These are phyloP conservation scores for Lentinula sp. DNA, from an alignment of 768 basidiomycete genomes.

Conservation along the genomic window DNA sequence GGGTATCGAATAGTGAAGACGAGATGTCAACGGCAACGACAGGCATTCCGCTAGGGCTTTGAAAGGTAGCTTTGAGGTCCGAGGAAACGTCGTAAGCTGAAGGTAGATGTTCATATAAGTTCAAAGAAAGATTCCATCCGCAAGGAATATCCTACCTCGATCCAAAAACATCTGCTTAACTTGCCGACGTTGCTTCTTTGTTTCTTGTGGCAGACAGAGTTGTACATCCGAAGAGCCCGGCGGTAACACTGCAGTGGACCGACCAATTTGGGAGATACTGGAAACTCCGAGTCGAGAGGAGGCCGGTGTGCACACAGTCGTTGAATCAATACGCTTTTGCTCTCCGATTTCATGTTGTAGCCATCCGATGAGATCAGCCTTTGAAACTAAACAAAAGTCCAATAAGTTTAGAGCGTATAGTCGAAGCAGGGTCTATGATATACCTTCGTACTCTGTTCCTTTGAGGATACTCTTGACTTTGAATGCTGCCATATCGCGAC, in stretches of 20 bases:
- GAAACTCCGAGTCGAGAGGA: conserved; percentile 32
- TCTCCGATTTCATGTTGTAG: conserved; percentile 74
- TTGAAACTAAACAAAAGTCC: conserved; percentile 26
- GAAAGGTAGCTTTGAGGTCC: conserved; percentile 53
- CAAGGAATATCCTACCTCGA: conserved; percentile 38
- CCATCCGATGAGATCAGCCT: conserved; percentile 69
- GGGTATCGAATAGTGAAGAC: conserved; percentile 50
- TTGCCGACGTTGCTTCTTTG: conserved; percentile 69
- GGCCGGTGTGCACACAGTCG: conserved; percentile 51
- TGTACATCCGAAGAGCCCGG: conserved; percentile 42
- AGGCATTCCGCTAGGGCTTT: conserved; percentile 45
- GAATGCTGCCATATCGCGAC: conserved; percentile 62
- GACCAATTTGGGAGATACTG: conserved; percentile 29
- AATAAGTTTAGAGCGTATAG: conserved; percentile 4
- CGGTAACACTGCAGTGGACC: background rate
- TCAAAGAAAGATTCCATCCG: background rate
- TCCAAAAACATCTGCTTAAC: conserved; percentile 66
- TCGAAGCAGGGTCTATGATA: conserved; percentile 12
- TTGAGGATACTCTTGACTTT: conserved; percentile 80
- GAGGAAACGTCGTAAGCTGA: conserved; percentile 59
- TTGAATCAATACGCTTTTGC: conserved; percentile 67
- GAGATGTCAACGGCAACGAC: conserved; percentile 71
- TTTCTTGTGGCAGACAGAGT: conserved; percentile 57
- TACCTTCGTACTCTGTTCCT: conserved; percentile 71
- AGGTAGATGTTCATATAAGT: background rate